These are phyloP conservation scores for Kernera saxatilis DNA, from an alignment of 345 rosid species.

Conservation along the genomic window DNA sequence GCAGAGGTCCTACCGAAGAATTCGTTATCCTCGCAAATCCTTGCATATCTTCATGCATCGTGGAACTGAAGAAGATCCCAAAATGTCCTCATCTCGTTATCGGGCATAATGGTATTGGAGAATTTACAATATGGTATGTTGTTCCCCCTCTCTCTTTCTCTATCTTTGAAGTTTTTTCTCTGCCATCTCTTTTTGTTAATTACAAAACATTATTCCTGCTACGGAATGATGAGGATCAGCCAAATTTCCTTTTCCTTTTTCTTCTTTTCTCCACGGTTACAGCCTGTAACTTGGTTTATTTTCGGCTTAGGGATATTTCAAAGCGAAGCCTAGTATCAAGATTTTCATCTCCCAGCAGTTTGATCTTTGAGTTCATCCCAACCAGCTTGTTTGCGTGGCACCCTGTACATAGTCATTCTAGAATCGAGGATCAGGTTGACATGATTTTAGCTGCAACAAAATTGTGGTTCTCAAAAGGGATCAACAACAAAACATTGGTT, in stretches of 20 bases:
- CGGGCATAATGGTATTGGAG: slow-evolving; percentile 73
- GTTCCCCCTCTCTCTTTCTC: slow-evolving; percentile 10
- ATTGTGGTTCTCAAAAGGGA: slow-evolving; percentile 34
- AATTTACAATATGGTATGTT: slow-evolving; percentile 79
- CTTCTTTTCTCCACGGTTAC: neutral
- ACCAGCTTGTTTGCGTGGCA: slow-evolving; percentile 54
- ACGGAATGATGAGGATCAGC: neutral
- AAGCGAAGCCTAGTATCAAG: slow-evolving; percentile 47
- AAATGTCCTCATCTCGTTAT: slow-evolving; percentile 52
- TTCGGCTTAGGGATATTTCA: slow-evolving; percentile 61
- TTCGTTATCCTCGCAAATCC: slow-evolving; percentile 41
- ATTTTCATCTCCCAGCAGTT: slow-evolving; percentile 48
- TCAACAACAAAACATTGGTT: slow-evolving; percentile 33
- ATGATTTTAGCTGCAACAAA: slow-evolving; percentile 51
- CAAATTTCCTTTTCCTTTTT: neutral
- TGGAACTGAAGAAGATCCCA: slow-evolving; percentile 72
- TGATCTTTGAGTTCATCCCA: slow-evolving; percentile 54
- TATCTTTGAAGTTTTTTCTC: neutral
- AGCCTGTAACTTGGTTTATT: slow-evolving; percentile 17
- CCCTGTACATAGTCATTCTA: slow-evolving; percentile 29
- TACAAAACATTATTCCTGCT: neutral
- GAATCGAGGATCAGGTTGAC: slow-evolving; percentile 35
- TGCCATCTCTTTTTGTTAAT: neutral
- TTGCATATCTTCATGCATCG: slow-evolving; percentile 44
- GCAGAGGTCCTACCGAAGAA: slow-evolving; percentile 56